Evolutionary conservation across 2,329 filamentous ascomycete genomes (phyloP).

Genomic region (Fusarium dlaminii): DNA sequence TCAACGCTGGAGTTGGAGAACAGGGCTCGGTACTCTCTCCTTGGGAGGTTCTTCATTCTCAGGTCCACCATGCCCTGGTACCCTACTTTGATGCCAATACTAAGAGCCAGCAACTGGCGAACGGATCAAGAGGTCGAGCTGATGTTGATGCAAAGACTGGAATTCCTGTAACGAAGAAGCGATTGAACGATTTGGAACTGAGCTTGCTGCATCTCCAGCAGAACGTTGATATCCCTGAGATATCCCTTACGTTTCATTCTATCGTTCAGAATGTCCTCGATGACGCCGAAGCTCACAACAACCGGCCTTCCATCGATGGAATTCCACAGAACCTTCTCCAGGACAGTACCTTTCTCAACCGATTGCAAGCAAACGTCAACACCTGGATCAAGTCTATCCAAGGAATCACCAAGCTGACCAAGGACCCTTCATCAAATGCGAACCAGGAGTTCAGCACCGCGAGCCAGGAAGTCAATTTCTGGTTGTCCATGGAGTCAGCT

Average conservation of each 20-base stretch:
- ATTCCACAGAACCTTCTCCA: conserved; percentile 80
- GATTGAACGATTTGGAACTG: conserved; percentile 91
- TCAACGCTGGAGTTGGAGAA: conserved; percentile 72
- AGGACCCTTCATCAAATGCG: conserved; percentile 76
- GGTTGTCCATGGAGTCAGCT: conserved; percentile 95
- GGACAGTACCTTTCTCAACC: conserved; percentile 93
- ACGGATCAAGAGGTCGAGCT: conserved; percentile 74
- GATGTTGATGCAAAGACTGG: conserved; percentile 94
- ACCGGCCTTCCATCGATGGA: conserved; percentile 78
- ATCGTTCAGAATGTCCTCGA: conserved; percentile 87
- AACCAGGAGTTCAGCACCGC: conserved; percentile 71
- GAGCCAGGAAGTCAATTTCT: conserved; percentile 98
- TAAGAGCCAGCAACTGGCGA: conserved; percentile 76
- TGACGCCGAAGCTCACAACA: conserved; percentile 73
- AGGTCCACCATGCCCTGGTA: conserved; percentile 89
- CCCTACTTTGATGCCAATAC: conserved; percentile 98
- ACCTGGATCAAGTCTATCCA: conserved; percentile 99
- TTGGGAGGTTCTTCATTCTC: conserved; percentile 90
- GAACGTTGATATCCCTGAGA: conserved; percentile 96
- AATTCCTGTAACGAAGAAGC: conserved; percentile 97
- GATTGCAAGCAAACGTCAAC: conserved; percentile 91
- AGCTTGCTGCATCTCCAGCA: conserved; percentile 92
- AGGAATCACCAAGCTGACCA: conserved; percentile 91
- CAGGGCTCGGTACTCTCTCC: conserved; percentile 81
- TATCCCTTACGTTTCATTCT: conserved; percentile 87